These are phyloP conservation scores for Coemansia sp. DNA, from an alignment of 192 early-diverging fungal genomes.

Conservation along the genomic window DNA sequence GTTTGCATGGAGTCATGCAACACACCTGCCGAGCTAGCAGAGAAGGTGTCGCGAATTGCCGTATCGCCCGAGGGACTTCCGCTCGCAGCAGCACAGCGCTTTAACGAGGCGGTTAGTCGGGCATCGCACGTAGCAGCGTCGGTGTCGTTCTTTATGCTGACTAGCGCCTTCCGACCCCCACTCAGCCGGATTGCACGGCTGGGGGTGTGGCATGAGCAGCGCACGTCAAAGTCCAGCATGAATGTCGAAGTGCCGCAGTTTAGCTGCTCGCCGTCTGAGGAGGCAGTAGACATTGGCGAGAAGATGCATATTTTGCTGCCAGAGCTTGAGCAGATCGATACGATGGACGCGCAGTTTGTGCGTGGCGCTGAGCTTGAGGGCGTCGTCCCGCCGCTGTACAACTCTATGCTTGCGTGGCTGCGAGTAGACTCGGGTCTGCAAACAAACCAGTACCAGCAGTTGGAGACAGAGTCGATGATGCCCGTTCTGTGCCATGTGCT, in stretches of 20 bases:
- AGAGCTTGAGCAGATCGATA: slow-evolving; percentile 46
- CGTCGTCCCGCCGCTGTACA: slow-evolving; percentile 16
- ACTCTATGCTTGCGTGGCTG: slow-evolving; percentile 10
- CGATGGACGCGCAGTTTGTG: slow-evolving; percentile 31
- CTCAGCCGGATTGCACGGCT: slow-evolving; percentile 21
- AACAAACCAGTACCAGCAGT: not conserved
- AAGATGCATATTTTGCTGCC: slow-evolving; percentile 48
- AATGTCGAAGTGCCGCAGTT: slow-evolving; percentile 34
- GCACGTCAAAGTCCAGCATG: slow-evolving; percentile 36
- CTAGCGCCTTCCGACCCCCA: slow-evolving; percentile 21
- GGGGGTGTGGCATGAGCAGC: slow-evolving; percentile 21
- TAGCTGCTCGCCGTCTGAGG: slow-evolving; percentile 47
- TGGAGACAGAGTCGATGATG: slow-evolving; percentile 14
- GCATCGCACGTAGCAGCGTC: slow-evolving; percentile 3
- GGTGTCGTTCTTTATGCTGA: slow-evolving; percentile 21
- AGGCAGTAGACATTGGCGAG: slow-evolving; percentile 49
- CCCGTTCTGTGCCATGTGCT: slow-evolving; percentile 35
- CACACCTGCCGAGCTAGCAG: slow-evolving; percentile 16
- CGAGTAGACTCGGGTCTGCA: not conserved
- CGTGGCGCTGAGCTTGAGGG: slow-evolving; percentile 9
- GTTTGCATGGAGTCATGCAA: slow-evolving; percentile 29
- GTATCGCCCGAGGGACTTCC: not conserved
- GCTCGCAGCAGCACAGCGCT: not conserved
- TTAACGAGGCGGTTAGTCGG: not conserved
- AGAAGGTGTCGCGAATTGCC: not conserved